Evolutionary conservation across 805 yeast genomes (phyloP), one percentile per base, ranked within the genome.

Genomic region (Myxozyma neotropica): DNA sequence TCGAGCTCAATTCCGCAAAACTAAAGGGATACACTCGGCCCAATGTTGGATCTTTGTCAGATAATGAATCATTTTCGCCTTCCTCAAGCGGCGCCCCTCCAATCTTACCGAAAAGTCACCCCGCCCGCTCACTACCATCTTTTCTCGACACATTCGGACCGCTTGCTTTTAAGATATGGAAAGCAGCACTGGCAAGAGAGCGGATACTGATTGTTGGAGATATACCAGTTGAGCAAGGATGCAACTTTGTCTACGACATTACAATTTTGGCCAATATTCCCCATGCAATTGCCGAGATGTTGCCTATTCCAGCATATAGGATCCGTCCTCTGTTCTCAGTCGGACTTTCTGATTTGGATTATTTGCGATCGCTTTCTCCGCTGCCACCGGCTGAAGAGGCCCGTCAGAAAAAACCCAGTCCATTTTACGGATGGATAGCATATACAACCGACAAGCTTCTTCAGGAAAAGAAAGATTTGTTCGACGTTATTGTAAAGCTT

Each of bases 251-350:
- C 3, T 87, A 85, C 68, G 74, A 86, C 26, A 68, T 87, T 0
- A 78, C 88, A 2, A 74, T 86, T 13, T 68, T 88, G n/a, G 80
- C 89, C 0, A 74, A 85, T 1, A 77, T 87, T 3, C 93, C 94
- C 0, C 76, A 78, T 53, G 87, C 84, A 45, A 71, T 83, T 15
- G 69, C 73, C 4, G 70, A 73, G 36, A 66, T 70, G 31, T 65
- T 77, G 24, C 74, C 74, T 31, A 69, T 73, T 13, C 45, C 62
- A 46, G 61, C 61, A 17, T 59, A 52, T 31, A 48, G 64, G 24
- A 55, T 61, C 13, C 55, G 65, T 6, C 64, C 65, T 15, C 45
- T 61, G 21, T 61, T 54, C 35, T 36, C 65, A 4, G 54, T 61
- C 26, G 65, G 65, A 10, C 26, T 59, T 4, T 55, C 52, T 38